phyloP scores from a whole-genome alignment of 2,329 filamentous ascomycete species.

The Emergomyces pasteurianus region DNA sequence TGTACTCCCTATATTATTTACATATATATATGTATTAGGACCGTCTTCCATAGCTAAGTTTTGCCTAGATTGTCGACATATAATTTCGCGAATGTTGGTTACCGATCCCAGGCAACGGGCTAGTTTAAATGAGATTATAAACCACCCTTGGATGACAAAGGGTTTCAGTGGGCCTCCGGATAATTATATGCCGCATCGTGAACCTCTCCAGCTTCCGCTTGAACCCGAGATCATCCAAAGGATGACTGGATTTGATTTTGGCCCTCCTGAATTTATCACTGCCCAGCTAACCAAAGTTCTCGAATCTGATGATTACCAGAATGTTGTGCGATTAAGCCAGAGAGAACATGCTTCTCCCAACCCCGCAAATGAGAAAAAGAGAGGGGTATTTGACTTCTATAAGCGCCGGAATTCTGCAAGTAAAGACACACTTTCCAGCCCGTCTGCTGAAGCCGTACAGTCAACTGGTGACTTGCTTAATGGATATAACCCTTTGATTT shows the following conservation, averaged over 20 bases:
- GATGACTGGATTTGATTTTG: slow-evolving; percentile 98
- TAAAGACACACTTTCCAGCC: slow-evolving; percentile 68
- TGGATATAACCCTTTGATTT: slow-evolving; percentile 82
- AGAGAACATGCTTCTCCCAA: slow-evolving; percentile 50
- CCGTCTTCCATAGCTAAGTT: slow-evolving; percentile 24
- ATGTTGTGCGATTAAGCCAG: slow-evolving; percentile 61
- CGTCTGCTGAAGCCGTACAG: slow-evolving; percentile 76
- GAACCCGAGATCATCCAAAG: slow-evolving; percentile 74
- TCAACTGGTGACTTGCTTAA: slow-evolving; percentile 80
- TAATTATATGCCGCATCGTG: slow-evolving; percentile 72
- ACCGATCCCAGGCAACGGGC: slow-evolving; percentile 83
- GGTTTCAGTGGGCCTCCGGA: slow-evolving; percentile 78
- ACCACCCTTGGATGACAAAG: slow-evolving; percentile 90
- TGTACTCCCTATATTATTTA: slow-evolving; percentile 21
- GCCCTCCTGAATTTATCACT: slow-evolving; percentile 69
- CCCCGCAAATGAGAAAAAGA: slow-evolving; percentile 61
- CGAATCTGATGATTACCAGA: slow-evolving; percentile 87
- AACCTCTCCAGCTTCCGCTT: slow-evolving; percentile 73
- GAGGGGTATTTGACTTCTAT: slow-evolving; percentile 94
- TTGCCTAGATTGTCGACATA: slow-evolving; percentile 69
- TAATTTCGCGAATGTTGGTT: slow-evolving; percentile 90
- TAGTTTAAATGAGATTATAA: slow-evolving; percentile 82
- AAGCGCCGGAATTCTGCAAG: slow-evolving; percentile 86
- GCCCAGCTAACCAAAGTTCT: slow-evolving; percentile 73
- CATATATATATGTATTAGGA: neutral